Evolutionary conservation across 345 rosid genomes (phyloP).

Genomic region (Lenwebbia sp.): DNA sequence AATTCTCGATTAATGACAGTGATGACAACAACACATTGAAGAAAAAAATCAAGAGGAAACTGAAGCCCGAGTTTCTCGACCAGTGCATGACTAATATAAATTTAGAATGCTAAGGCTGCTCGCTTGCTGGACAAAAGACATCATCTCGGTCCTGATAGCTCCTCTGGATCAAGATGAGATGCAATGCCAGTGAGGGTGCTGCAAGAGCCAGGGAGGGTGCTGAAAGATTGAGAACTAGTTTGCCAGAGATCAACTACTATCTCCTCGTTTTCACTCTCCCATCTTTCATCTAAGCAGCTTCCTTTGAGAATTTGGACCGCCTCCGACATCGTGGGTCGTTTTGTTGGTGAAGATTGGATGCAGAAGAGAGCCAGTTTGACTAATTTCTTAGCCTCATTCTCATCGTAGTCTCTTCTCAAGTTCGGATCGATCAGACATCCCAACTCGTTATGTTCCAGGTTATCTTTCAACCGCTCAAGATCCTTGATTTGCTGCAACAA

Average conservation of each 20-base stretch:
- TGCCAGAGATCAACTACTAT: neutral
- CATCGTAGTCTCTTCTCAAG: neutral
- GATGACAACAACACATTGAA: neutral
- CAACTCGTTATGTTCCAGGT: neutral
- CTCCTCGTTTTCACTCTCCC: neutral
- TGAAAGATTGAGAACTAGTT: neutral
- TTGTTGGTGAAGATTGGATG: neutral
- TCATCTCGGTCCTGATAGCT: neutral
- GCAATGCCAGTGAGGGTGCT: no score
- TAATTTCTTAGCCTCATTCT: neutral
- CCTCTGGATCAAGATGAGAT: neutral
- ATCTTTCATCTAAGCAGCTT: neutral
- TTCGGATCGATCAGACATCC: neutral
- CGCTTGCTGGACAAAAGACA: neutral
- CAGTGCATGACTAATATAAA: neutral
- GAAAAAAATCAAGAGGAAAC: no score
- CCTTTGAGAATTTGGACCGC: neutral
- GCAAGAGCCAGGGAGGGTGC: neutral
- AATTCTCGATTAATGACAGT: neutral
- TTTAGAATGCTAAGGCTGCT: neutral
- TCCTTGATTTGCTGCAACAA: neutral
- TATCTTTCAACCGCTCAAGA: neutral
- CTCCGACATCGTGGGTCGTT: neutral
- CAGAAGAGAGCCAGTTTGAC: neutral
- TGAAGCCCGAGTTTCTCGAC: neutral